Evolutionary conservation across 352 stramenopile species (phyloP), one percentile per base, ranked within the genome.

Genomic region (Phytophthora fragariaefolia): DNA sequence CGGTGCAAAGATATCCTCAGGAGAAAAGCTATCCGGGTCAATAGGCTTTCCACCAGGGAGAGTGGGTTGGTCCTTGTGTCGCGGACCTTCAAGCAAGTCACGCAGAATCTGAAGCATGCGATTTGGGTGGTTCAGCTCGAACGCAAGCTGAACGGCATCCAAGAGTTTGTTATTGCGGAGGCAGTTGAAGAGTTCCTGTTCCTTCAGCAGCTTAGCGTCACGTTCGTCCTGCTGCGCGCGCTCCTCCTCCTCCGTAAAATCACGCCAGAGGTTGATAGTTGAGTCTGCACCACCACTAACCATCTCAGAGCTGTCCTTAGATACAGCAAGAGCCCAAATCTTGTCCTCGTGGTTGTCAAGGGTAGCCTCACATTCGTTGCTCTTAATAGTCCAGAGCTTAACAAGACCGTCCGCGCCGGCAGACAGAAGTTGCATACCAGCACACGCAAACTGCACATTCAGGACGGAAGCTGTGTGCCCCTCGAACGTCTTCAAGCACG

Each of bases 311-410:
- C 85, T 91, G 82, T 93, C 85, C 74, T 92, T 85, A 24, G 90
- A 94, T 20, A 92, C 82, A 17, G 89, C 95, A 10, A 99, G 72
- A 3, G 97, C 95, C 98, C 98, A 99, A 59, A 99, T 92, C 75
- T 98, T 98, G 80, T 99, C 96, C 63, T 91, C 87, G 80, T 99
- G 97, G 6, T 95, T 91, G 77, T 99, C 97, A 48, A 99, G 76
- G 8, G 97, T 99, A 17, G 87, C 89, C 64, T 99, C 95, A 70
- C 97, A 99, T 76, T 99, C 97, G 76, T 98, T 98, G 51, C 89
- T 99, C 55, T 97, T 90, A 72, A 99, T 98, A 8, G 96, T 99
- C 97, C 97, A 99, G 20, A 99, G 77, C 79, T 99, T 99, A 2
- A 99, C 73, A 27, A 99, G 85, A 0, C 98, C 98, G 71, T 99